Conservation (phyloP, 2,329 filamentous ascomycete genomes). For the Ceratocystis colombiana region DNA sequence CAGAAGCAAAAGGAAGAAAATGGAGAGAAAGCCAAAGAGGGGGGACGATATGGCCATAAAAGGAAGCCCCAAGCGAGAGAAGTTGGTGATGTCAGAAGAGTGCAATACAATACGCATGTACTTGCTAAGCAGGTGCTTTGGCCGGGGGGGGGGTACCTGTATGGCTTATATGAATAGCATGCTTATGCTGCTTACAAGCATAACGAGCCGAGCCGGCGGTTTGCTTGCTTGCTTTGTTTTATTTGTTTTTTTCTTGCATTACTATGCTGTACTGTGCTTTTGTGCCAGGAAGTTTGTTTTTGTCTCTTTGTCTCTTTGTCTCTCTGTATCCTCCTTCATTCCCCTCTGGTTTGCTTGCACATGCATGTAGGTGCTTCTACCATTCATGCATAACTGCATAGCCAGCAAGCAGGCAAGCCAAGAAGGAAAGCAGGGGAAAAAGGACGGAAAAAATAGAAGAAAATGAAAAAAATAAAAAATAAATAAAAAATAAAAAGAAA, state of each 20-base stretch:
- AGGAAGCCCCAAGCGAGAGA: not conserved
- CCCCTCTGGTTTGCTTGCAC: too few species aligned
- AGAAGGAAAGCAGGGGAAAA: not conserved
- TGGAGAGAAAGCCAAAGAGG: not conserved
- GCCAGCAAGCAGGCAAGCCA: not conserved
- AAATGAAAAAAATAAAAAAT: too few species aligned
- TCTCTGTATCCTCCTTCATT: too few species aligned
- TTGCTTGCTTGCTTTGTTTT: slow-evolving; percentile 1
- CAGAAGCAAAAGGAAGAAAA: too few species aligned
- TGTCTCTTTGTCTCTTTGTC: too few species aligned
- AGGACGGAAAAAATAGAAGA: not conserved
- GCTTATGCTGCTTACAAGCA: not conserved
- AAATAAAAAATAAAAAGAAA: too few species aligned
- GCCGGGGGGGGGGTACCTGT: not conserved
- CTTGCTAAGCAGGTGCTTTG: too few species aligned
- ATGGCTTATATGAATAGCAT: not conserved
- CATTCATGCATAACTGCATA: not conserved
- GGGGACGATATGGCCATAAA: not conserved
- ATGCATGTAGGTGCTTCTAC: too few species aligned
- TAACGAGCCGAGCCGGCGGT: not conserved
- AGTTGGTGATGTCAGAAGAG: slow-evolving; percentile 3
- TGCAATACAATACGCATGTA: not conserved
- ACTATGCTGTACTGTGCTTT: not conserved
- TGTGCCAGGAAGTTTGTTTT: too few species aligned
- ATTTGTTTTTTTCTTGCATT: not conserved